Evolutionary conservation across 768 basidiomycete species (phyloP).

Genomic region (Suillus lakei): DNA sequence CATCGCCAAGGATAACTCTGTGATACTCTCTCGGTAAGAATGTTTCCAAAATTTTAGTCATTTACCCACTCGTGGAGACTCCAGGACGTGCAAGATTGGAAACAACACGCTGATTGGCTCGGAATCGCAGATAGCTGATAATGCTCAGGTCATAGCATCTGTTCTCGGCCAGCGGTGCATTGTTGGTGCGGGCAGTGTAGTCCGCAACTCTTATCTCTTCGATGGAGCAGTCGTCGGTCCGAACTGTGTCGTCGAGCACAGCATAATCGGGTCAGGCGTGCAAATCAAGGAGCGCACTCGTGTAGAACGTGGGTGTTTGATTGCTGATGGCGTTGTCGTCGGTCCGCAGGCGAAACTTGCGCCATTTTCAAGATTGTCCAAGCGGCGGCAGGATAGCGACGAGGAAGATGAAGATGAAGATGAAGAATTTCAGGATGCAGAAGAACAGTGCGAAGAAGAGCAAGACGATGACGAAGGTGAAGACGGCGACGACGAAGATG

Average conservation of each 20-base stretch:
- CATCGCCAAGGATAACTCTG: conserved; percentile 76
- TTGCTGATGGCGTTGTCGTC: conserved; percentile 81
- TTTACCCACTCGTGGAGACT: not conserved
- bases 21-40: conserved; percentile 80
- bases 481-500: conserved; percentile 36
- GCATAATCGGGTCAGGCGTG: conserved; percentile 84
- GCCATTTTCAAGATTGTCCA: conserved; percentile 79
- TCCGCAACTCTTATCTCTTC: conserved; percentile 83
- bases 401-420: conserved; percentile 37
- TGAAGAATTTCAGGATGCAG: conserved; percentile 36
- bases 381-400: conserved; percentile 40
- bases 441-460: conserved; percentile 31
- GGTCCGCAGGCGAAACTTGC: conserved; percentile 71
- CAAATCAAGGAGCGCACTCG: conserved; percentile 65
- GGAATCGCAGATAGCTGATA: conserved; percentile 65
- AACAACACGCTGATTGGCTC: conserved; percentile 88
- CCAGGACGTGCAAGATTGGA: conserved; percentile 83
- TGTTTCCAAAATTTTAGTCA: conserved; percentile 1
- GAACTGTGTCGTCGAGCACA: conserved; percentile 71
- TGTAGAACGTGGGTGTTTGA: conserved; percentile 77
- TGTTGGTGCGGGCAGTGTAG: conserved; percentile 71
- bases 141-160: conserved; percentile 68
- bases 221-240: conserved; percentile 76
- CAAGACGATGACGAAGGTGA: conserved; percentile 24
- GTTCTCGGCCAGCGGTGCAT: conserved; percentile 79